These are phyloP conservation scores for Knoxia roxburghii DNA, from an alignment of 257 asterid species.

Conservation along the genomic window DNA sequence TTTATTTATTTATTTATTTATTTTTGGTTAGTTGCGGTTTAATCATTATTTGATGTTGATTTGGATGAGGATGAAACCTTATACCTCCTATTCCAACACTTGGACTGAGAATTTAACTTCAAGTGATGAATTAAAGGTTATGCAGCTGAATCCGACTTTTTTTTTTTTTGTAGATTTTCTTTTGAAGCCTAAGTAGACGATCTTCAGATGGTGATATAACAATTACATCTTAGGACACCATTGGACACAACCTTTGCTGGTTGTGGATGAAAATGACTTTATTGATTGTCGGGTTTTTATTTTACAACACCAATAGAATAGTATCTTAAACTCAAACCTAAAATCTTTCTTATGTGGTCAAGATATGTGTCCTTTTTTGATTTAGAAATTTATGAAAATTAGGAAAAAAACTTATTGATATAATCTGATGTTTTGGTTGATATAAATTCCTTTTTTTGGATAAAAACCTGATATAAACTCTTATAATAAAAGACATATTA, in stretches of 20 bases:
- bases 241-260: conserved; percentile 26
- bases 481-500: too few species aligned
- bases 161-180: too few species aligned
- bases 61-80: conserved; percentile 34
- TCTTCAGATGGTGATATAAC: conserved; percentile 23
- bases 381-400: too few species aligned
- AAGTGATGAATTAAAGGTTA: conserved; percentile 15
- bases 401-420: too few species aligned
- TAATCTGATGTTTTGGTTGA: too few species aligned
- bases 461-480: too few species aligned
- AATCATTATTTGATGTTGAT: neutral
- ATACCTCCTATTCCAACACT: conserved; percentile 32
- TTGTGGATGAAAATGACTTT: conserved; percentile 29
- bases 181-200: neutral
- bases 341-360: too few species aligned
- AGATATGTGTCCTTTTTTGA: too few species aligned
- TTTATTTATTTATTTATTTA: too few species aligned
- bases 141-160: conserved; percentile 27
- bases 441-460: too few species aligned
- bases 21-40: neutral
- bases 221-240: conserved; percentile 38
- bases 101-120: conserved; percentile 27
- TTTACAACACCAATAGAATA: too few species aligned
- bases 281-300: conserved; percentile 5
- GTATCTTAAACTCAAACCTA: too few species aligned